Evolutionary conservation across 2,329 filamentous ascomycete genomes (phyloP).

Genomic region (Phialocephala subalpina): DNA sequence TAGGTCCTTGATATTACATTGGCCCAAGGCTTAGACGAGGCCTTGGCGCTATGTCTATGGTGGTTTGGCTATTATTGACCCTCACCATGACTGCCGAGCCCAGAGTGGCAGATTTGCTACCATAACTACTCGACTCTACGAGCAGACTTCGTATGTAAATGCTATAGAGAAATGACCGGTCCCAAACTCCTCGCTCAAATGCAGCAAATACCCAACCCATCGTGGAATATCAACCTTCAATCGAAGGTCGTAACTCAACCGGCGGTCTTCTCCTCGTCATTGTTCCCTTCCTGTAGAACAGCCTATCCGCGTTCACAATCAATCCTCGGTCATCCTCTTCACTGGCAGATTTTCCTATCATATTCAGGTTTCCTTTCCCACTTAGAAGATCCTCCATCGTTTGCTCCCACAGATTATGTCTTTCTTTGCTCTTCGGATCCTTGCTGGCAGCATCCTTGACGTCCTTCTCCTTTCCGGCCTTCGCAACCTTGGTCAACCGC

Average conservation of each 20-base stretch:
- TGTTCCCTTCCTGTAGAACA: constrained; percentile 56
- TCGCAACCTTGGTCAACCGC: constrained; percentile 66
- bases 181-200: constrained; percentile 35
- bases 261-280: constrained; percentile 33
- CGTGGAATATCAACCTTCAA: constrained; percentile 8
- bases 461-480: constrained; percentile 71
- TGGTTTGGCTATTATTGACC: not conserved
- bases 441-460: constrained; percentile 60
- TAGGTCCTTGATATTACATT: constrained; percentile 5
- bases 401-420: constrained; percentile 67
- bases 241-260: constrained; percentile 10
- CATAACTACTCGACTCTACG: not conserved
- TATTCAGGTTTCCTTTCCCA: constrained; percentile 28
- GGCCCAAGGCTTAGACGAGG: not conserved
- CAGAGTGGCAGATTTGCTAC: not conserved
- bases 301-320: constrained; percentile 66
- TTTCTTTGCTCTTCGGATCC: constrained; percentile 59
- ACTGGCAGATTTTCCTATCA: constrained; percentile 33
- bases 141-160: not conserved
- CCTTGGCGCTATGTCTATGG: not conserved
- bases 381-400: constrained; percentile 62
- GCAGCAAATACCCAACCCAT: constrained; percentile 16
- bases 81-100: not conserved
- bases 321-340: constrained; percentile 68
- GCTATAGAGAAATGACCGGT: not conserved